These are phyloP conservation scores for Rutstroemia sydowiana DNA, from an alignment of 2,329 filamentous ascomycete genomes.

Conservation along the genomic window DNA sequence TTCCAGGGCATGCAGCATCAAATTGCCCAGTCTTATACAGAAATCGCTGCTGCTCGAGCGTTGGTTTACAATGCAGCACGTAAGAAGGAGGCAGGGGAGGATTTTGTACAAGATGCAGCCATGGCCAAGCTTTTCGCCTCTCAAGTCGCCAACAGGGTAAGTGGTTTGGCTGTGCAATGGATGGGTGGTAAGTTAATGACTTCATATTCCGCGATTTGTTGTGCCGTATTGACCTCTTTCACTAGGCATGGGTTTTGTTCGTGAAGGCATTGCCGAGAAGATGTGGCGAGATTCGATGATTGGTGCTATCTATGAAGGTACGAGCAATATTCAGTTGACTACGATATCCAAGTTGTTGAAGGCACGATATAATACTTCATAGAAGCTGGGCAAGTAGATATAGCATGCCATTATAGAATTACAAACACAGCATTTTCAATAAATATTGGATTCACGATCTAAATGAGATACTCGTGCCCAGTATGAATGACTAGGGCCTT, in stretches of 20 bases:
- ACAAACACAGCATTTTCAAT: slow-evolving; percentile 10
- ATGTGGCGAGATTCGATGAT: slow-evolving; percentile 98
- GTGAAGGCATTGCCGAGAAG: slow-evolving; percentile 96
- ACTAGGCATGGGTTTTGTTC: slow-evolving; percentile 81
- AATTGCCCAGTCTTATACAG: slow-evolving; percentile 89
- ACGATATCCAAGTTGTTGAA: slow-evolving; percentile 66
- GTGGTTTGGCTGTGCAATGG: slow-evolving; percentile 87
- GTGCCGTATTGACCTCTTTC: background rate
- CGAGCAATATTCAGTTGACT: slow-evolving; percentile 66
- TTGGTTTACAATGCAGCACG: slow-evolving; percentile 93
- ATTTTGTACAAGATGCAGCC: slow-evolving; percentile 91
- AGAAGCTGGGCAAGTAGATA: background rate
- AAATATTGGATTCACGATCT: slow-evolving; percentile 5
- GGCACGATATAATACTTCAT: slow-evolving; percentile 56
- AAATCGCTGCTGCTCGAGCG: slow-evolving; percentile 84
- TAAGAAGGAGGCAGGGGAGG: slow-evolving; percentile 95
- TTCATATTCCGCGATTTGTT: background rate
- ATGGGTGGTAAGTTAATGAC: slow-evolving; percentile 63
- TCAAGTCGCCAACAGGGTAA: slow-evolving; percentile 84
- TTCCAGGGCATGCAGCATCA: slow-evolving; percentile 99
- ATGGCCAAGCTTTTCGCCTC: slow-evolving; percentile 97
- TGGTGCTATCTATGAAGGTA: slow-evolving; percentile 93
- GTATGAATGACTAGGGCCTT: background rate
- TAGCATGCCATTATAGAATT: slow-evolving; percentile 5
- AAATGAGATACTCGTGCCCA: slow-evolving; percentile 5